A percentile compares a stretch with the other conserved stretches of the same genome.
Conservation (phyloP, 2,329 filamentous ascomycete genomes). For the Aspergillus sp. region DNA sequence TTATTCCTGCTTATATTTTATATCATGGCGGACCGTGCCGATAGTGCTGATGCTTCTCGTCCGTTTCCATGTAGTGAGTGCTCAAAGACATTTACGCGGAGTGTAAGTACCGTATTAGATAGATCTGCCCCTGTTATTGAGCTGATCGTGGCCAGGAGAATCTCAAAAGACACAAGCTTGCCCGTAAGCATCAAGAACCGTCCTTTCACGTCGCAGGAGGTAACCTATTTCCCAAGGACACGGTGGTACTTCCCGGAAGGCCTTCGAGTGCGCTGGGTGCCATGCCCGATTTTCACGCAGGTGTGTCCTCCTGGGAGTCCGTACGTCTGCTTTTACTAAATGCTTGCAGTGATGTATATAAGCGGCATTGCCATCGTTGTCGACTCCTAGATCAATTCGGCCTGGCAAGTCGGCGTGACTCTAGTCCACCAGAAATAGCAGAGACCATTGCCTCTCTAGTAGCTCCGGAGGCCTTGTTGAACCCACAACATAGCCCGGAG, state of each 20-base stretch:
- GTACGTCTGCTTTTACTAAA: too few species aligned
- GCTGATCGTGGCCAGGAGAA: not conserved
- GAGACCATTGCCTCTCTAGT: not conserved
- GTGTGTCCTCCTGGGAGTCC: not conserved
- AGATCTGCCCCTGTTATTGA: too few species aligned
- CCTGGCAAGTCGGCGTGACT: not conserved
- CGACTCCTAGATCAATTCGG: not conserved
- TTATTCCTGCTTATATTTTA: too few species aligned
- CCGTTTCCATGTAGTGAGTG: not conserved
- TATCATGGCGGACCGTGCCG: too few species aligned
- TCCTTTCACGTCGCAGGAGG: too few species aligned
- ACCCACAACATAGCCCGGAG: not conserved
- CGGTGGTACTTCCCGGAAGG: not conserved
- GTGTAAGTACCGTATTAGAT: not conserved
- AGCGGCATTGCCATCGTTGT: not conserved
- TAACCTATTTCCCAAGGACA: not conserved
- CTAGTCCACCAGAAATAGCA: not conserved
- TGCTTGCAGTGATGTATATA: not conserved
- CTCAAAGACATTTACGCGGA: not conserved
- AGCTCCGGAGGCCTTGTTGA: not conserved
- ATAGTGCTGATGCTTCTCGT: not conserved
- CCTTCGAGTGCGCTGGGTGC: constrained; percentile 1
- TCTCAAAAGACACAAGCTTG: constrained; percentile 2
- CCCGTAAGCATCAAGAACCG: not conserved
- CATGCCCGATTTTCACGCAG: constrained; percentile 1